phyloP scores from a whole-genome alignment of 2,329 filamentous ascomycete genomes.

The Phaeoacremonium minimum region DNA sequence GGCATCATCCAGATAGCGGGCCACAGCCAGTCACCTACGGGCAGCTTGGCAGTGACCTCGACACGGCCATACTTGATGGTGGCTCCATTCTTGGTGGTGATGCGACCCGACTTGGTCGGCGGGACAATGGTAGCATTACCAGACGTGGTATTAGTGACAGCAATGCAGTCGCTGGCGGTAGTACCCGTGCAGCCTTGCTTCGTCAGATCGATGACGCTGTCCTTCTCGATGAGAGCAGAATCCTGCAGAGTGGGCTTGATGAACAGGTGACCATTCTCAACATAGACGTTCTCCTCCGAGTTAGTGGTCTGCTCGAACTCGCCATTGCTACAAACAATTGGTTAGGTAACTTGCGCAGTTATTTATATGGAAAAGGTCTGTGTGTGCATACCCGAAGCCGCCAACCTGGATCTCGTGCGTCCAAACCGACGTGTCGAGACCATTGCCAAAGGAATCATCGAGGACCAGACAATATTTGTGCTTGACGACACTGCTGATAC shows the following conservation, averaged over 20 bases:
- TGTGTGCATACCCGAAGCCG: slow-evolving; percentile 70
- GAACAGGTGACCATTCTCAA: slow-evolving; percentile 63
- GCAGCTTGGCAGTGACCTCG: slow-evolving; percentile 73
- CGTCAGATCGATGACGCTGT: slow-evolving; percentile 66
- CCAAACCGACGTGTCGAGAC: slow-evolving; percentile 61
- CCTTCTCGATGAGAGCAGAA: slow-evolving; percentile 55
- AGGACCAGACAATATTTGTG: slow-evolving; percentile 70
- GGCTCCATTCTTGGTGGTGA: slow-evolving; percentile 68
- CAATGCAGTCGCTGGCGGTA: slow-evolving; percentile 57
- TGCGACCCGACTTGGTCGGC: slow-evolving; percentile 71
- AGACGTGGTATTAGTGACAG: slow-evolving; percentile 65
- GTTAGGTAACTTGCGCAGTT: slow-evolving; percentile 5
- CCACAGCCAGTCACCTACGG: slow-evolving; percentile 82
- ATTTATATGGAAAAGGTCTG: neutral
- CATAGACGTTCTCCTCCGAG: slow-evolving; percentile 68
- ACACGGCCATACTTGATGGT: slow-evolving; percentile 77
- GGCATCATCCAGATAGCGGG: slow-evolving; percentile 92
- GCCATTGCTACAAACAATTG: slow-evolving; percentile 56
- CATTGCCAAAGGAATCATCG: slow-evolving; percentile 59
- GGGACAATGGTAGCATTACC: slow-evolving; percentile 72
- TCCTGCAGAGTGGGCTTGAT: slow-evolving; percentile 80
- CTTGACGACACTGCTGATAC: slow-evolving; percentile 64
- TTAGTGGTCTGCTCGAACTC: slow-evolving; percentile 76
- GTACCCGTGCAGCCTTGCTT: slow-evolving; percentile 65
- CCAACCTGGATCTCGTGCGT: slow-evolving; percentile 71